Percentiles rank a stretch among this genome's conserved stretches.
phyloP scores from a whole-genome alignment of 208 protist genomes.

The Herpetomonas tarakana region DNA sequence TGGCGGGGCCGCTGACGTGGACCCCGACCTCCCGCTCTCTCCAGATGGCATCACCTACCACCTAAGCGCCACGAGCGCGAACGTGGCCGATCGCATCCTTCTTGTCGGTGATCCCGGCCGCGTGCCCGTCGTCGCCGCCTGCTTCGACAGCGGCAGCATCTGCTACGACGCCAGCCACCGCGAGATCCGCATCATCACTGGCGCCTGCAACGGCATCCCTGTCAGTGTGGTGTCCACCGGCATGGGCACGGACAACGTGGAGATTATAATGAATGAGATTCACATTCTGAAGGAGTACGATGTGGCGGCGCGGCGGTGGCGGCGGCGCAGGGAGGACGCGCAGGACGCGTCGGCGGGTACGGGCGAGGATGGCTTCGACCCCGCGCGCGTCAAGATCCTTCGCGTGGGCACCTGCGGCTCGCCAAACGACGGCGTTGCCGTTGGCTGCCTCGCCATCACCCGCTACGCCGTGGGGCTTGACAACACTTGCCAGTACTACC shows the following conservation, averaged over 20 bases:
- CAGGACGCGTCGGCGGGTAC: not conserved
- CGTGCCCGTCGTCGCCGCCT: constrained; percentile 43
- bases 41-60: constrained; percentile 68
- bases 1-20: constrained; percentile 23
- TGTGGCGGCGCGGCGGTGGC: constrained; percentile 31
- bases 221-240: constrained; percentile 69
- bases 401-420: constrained; percentile 77
- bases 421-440: constrained; percentile 33
- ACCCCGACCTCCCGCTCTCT: constrained; percentile 62
- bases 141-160: constrained; percentile 59
- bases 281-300: constrained; percentile 83
- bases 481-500: constrained; percentile 81
- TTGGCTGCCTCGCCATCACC: constrained; percentile 58
- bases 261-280: constrained; percentile 76
- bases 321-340: constrained; percentile 24
- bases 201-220: constrained; percentile 63
- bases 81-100: constrained; percentile 71
- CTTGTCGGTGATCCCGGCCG: constrained; percentile 71
- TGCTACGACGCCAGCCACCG: constrained; percentile 49
- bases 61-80: constrained; percentile 31
- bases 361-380: constrained; percentile 31
- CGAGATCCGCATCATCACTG: constrained; percentile 67
- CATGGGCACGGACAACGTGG: constrained; percentile 83
- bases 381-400: constrained; percentile 53
- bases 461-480: constrained; percentile 66